Percentiles rank a stretch among this genome's conserved stretches.
Conservation (phyloP, 108 stramenopile genomes). For the Nitzschia sp. region DNA sequence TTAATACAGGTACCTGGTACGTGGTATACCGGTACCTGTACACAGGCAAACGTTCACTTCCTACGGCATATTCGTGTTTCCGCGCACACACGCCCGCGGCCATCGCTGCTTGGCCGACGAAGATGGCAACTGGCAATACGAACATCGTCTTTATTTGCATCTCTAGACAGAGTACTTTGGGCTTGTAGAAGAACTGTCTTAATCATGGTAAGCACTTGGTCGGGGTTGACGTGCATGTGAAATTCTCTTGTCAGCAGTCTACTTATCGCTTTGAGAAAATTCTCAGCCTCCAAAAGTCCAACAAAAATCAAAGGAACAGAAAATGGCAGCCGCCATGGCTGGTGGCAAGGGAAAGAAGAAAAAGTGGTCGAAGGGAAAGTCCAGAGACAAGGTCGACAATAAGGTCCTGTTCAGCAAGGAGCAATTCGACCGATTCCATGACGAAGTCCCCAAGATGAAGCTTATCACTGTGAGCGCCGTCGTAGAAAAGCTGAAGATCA, state of each 20-base stretch:
- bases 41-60: no score
- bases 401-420: slow-evolving; percentile 99
- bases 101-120: no score
- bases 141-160: no score
- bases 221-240: no score
- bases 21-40: no score
- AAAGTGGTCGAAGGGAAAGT: slow-evolving; percentile 99
- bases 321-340: slow-evolving; percentile 99
- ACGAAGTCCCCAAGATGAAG: slow-evolving; percentile 99
- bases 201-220: not conserved
- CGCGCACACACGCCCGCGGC: no score
- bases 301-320: slow-evolving; percentile 99
- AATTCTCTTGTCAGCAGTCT: no score
- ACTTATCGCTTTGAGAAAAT: no score
- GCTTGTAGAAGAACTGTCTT: not conserved
- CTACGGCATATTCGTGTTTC: no score
- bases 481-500: slow-evolving; percentile 99
- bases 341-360: slow-evolving; percentile 99
- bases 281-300: slow-evolving; percentile 97
- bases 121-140: no score
- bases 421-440: slow-evolving; percentile 91
- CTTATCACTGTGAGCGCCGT: slow-evolving; percentile 96
- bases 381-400: slow-evolving; percentile 99
- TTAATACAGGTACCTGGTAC: no score
- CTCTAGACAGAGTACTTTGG: not conserved